Conservation (phyloP, 371 early-diverging fungal genomes). For the Batkoa obscura region DNA sequence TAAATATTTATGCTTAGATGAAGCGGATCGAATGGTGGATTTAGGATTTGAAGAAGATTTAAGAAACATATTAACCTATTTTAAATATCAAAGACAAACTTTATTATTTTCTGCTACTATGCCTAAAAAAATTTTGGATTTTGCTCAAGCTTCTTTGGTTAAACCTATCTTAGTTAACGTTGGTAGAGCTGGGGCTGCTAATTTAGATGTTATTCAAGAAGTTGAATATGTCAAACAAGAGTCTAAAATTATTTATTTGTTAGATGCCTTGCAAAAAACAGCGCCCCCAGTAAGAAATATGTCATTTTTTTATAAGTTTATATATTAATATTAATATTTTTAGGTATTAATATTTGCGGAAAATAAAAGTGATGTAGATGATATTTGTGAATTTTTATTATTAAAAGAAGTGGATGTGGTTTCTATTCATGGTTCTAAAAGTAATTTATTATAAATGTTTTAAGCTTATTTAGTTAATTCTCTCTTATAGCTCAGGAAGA, state of each 20-base stretch:
- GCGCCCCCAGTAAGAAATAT: conserved; percentile 58
- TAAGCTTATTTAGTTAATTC: no score
- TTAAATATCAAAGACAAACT: conserved; percentile 82
- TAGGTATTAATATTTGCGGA: conserved; percentile 93
- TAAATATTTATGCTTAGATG: conserved; percentile 85
- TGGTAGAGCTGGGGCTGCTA: conserved; percentile 95
- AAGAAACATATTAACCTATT: conserved; percentile 77
- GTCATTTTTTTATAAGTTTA: not conserved
- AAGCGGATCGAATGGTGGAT: conserved; percentile 98
- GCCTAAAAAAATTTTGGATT: conserved; percentile 95
- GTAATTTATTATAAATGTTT: conserved; percentile 19
- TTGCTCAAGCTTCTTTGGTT: conserved; percentile 75
- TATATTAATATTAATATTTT: not conserved
- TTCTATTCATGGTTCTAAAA: conserved; percentile 90
- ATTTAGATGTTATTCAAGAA: conserved; percentile 92
- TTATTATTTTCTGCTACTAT: conserved; percentile 89
- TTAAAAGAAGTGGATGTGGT: conserved; percentile 86
- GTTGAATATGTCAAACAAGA: conserved; percentile 94
- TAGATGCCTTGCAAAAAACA: conserved; percentile 84
- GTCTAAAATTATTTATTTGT: conserved; percentile 75
- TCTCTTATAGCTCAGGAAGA: conserved; percentile 41
- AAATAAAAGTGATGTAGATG: conserved; percentile 98
- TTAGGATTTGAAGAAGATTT: conserved; percentile 95
- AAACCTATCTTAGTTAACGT: conserved; percentile 92
- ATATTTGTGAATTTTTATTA: conserved; percentile 86